Evolutionary conservation across 2,329 filamentous ascomycete species (phyloP), one percentile per base, ranked within the genome.

Genomic region (Aphanoascus verrucosus): DNA sequence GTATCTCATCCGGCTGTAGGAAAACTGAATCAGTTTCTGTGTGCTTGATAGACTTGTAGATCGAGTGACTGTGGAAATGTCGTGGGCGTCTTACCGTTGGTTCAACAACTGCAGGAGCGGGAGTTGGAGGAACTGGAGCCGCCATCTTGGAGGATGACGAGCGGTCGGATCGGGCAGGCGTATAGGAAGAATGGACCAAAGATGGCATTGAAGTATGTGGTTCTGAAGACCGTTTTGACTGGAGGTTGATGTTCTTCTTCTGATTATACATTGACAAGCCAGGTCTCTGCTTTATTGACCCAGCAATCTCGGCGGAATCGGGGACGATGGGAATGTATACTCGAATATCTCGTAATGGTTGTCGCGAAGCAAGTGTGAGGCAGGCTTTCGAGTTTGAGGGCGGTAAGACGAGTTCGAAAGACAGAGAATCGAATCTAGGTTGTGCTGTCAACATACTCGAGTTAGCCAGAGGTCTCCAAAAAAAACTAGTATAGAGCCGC

Each of bases 1-100:
- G 68, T 57, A 70, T 73, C 58, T 77, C 71, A 61, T 75, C 72
- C 70, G 73, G 66, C 68, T 71, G 59, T 55, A 12, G 5, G 28
- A 52, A 4, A 40, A 28, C n/a, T n/a, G n/a, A 34, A 37, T 23
- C 53, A 50, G 7, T 12, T 11, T 23, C 19, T 23, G 41, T 11
- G 3, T 3, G 41, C 14, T 44, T 5, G 15, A 28, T n/a, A 20
- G 3, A n/a, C 4, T 32, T 17, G 14, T 28, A 23, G 31, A 40
- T 15, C 6, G n/a, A 42, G 35, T 6, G 31, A 17, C 38, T 44
- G 9, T 43, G 32, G 31, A 32, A 49, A 23, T 17, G 11, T 20
- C 34, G 28, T 12, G 23, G 41, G 46, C 40, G 1, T 38, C 20
- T 35, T 55, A 58, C 58, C 52, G 45, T 41, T 19, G 44, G 38